A percentile compares a stretch with the other conserved stretches of the same genome.
Conservation (phyloP, 179 eudicot species). For the Patellifolia procumbens region DNA sequence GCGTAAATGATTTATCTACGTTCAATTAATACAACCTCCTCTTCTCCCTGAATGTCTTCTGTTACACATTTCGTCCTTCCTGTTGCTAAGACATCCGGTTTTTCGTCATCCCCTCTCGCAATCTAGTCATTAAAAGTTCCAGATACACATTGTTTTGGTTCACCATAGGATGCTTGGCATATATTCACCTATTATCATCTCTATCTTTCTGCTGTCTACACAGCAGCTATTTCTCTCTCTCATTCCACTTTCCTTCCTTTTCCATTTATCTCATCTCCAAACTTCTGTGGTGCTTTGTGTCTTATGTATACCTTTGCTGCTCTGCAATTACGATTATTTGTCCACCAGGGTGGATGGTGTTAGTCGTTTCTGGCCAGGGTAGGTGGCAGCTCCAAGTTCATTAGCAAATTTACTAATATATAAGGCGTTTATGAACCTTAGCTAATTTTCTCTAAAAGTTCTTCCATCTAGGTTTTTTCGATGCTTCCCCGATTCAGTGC, state of each 20-base stretch:
- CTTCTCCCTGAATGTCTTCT: neutral
- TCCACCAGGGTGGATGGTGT: neutral
- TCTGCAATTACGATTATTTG: neutral
- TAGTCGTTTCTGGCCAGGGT: neutral
- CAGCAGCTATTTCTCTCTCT: neutral
- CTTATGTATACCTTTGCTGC: neutral
- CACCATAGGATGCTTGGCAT: neutral
- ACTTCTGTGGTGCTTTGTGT: neutral
- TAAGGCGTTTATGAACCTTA: neutral
- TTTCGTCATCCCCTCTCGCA: neutral
- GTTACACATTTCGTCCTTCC: neutral
- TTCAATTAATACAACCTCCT: neutral
- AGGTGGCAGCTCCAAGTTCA: neutral
- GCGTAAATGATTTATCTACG: too few relatives aligned
- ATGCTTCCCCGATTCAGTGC: conserved; percentile 88
- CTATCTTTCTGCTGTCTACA: neutral
- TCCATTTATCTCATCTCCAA: neutral
- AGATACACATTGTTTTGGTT: neutral
- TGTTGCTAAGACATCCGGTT: neutral
- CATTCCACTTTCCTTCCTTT: neutral
- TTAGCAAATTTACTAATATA: neutral
- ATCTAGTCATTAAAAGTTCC: neutral
- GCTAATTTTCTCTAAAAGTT: neutral
- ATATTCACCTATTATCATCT: neutral
- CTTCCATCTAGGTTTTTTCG: conserved; percentile 61